Evolutionary conservation across 305 asterid genomes (phyloP), one percentile per base, ranked within the genome.

Genomic region (Salvia sclarea): DNA sequence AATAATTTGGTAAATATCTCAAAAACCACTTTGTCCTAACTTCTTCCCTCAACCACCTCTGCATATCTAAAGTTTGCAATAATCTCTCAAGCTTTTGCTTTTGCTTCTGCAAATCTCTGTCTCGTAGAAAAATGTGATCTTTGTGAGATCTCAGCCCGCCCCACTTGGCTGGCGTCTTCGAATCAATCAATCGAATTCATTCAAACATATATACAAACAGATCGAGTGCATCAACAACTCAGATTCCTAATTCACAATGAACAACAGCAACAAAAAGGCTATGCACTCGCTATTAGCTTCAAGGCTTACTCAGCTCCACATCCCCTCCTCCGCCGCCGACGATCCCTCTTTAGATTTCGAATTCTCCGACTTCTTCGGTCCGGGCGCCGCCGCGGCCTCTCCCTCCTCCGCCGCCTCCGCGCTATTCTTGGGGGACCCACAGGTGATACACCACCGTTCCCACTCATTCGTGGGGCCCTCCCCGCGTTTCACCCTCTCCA

Each of bases 391-490:
- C 30, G 25, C 85, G 4, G 57, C 94, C 3, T 67, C 92, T 21
- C 31, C 96, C 5, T 68, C 87, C 30, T 78, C 88, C 2, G 60
- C 88, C 2, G 60, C 95, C 3, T 57, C 92, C 28, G 61, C 88
- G 14, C 76, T 76, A 54, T 84, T 82, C 72, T 72, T 74, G 7
- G 89, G 92, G 17, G 89, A 86, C 85, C 96, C 98, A 24, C 91
- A 67, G 57, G 78, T 89, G 21, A 86, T 89, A 44, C 86, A 84
- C 74, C 78, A 86, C 62, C 81, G 96, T 16, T 87, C 98, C 66
- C 96, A 89, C 84, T 89, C 98, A 41, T 84, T 87, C 50, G 83
- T 91, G 64, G 98, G 95, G 16, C 98, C 96, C 6, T 91, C 98
- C 1, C 98, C 98, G 2, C 85, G 95, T 53, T 78, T 82, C 83